These are phyloP conservation scores for Lepidium campestre DNA, from an alignment of 441 rosid species.

Conservation along the genomic window DNA sequence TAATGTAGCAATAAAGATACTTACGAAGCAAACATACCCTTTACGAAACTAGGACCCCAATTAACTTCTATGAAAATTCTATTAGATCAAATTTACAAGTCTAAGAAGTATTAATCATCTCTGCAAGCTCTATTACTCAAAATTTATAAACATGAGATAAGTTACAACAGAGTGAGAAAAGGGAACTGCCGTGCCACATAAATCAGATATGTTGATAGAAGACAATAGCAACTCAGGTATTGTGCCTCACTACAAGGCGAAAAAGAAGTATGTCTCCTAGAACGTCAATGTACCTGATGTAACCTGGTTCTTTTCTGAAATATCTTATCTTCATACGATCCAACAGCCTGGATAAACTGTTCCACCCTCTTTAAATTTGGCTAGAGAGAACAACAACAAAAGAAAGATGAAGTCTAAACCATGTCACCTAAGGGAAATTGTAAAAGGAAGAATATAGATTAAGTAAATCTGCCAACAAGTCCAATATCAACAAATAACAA, in stretches of 20 bases:
- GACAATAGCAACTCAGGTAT: not conserved
- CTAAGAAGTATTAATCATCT: not conserved
- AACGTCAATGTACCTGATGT: conserved; percentile 54
- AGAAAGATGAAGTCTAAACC: conserved; percentile 6
- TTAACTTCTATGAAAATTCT: not conserved
- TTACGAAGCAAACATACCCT: not conserved
- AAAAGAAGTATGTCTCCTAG: not conserved
- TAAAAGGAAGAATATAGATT: not conserved
- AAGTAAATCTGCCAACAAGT: not conserved
- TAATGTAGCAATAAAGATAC: not conserved
- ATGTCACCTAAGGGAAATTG: conserved; percentile 7
- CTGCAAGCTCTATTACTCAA: not conserved
- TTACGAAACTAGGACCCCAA: not conserved
- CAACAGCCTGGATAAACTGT: conserved; percentile 90
- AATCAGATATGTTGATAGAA: not conserved
- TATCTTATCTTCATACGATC: conserved; percentile 86
- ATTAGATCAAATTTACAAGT: not conserved
- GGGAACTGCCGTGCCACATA: not conserved
- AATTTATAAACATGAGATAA: not conserved
- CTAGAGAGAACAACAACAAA: conserved; percentile 33
- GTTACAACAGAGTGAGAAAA: not conserved
- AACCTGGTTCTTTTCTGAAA: conserved; percentile 86
- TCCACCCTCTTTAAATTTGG: conserved; percentile 78
- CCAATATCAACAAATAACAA: conserved; percentile 12
- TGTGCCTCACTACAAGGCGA: not conserved